A percentile compares a stretch with the other conserved stretches of the same genome.
Evolutionary conservation across 805 yeast species (phyloP).

Genomic region (Barnettozyma sp.): DNA sequence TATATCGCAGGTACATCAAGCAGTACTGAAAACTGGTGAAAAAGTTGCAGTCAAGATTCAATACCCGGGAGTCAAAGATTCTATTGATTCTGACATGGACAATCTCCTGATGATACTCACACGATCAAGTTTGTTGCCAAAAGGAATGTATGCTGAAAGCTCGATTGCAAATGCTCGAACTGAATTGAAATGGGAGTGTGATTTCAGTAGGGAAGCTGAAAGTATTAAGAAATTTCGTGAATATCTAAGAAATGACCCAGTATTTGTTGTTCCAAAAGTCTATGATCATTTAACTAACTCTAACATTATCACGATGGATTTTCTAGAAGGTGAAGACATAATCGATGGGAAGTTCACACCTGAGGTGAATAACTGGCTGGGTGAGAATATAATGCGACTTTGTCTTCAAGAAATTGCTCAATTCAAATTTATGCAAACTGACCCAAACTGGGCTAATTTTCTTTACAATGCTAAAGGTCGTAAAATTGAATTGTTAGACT

Average conservation of each 20-base stretch:
- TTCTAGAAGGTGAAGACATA: constrained; percentile 76
- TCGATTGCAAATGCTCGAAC: constrained; percentile 89
- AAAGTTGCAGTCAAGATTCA: constrained; percentile 93
- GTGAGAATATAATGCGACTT: constrained; percentile 77
- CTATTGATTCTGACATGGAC: constrained; percentile 91
- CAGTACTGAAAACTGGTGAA: constrained; percentile 56
- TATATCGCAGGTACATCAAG: constrained; percentile 93
- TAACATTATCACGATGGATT: constrained; percentile 85
- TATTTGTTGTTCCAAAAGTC: constrained; percentile 76
- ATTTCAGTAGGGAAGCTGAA: constrained; percentile 82
- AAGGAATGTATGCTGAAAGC: constrained; percentile 85
- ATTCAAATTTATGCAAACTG: constrained; percentile 94
- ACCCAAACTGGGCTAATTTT: constrained; percentile 99
- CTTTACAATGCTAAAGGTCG: constrained; percentile 65
- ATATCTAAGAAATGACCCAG: constrained; percentile 51
- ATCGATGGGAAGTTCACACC: constrained; percentile 72
- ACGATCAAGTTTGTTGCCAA: constrained; percentile 82
- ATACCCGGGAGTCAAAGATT: constrained; percentile 92
- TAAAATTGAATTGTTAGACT: constrained; percentile 82
- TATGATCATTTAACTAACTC: constrained; percentile 70
- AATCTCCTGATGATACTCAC: constrained; percentile 74
- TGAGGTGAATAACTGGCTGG: constrained; percentile 70
- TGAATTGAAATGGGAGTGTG: constrained; percentile 97
- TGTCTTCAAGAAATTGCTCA: constrained; percentile 80
- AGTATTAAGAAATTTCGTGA: constrained; percentile 63